Conservation (phyloP, 345 rosid species). For the Aquilaria yunnanensis region DNA sequence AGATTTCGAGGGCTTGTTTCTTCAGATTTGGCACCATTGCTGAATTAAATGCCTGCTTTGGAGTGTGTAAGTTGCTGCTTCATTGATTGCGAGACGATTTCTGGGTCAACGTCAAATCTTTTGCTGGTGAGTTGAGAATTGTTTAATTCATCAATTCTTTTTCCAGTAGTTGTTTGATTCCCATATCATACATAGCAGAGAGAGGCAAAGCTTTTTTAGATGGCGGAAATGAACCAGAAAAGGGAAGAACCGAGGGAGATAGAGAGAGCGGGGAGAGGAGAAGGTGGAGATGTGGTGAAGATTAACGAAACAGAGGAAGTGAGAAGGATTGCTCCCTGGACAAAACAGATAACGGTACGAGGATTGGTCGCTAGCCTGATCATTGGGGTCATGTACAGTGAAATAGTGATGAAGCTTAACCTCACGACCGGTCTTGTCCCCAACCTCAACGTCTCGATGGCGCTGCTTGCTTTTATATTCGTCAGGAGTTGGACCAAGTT, state of each 20-base stretch:
- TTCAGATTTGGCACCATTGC: too few species aligned
- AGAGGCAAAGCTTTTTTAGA: too few species aligned
- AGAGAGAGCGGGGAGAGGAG: slow-evolving; percentile 25
- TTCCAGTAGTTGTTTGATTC: too few species aligned
- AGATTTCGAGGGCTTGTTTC: too few species aligned
- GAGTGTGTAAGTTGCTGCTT: too few species aligned
- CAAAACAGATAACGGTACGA: slow-evolving; percentile 69
- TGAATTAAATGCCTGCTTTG: too few species aligned
- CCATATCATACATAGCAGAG: too few species aligned
- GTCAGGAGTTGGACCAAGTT: too few species aligned
- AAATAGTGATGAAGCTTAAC: slow-evolving; percentile 81
- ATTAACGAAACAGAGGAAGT: slow-evolving; percentile 32
- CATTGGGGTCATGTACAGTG: slow-evolving; percentile 80
- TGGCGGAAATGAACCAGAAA: neutral
- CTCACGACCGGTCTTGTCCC: slow-evolving; percentile 97
- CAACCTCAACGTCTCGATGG: slow-evolving; percentile 93
- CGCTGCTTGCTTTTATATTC: slow-evolving; percentile 80
- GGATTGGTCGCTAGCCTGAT: slow-evolving; percentile 58
- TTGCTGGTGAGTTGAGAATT: too few species aligned
- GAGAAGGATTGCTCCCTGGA: slow-evolving; percentile 69
- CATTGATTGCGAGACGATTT: too few species aligned
- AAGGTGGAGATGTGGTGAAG: slow-evolving; percentile 22
- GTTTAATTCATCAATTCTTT: too few species aligned
- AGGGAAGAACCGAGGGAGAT: slow-evolving; percentile 28
- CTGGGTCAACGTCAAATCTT: too few species aligned